Percentiles rank a stretch among this genome's conserved stretches.
Conservation (phyloP, 306 rosid species). For the Phaseolus lunatus region DNA sequence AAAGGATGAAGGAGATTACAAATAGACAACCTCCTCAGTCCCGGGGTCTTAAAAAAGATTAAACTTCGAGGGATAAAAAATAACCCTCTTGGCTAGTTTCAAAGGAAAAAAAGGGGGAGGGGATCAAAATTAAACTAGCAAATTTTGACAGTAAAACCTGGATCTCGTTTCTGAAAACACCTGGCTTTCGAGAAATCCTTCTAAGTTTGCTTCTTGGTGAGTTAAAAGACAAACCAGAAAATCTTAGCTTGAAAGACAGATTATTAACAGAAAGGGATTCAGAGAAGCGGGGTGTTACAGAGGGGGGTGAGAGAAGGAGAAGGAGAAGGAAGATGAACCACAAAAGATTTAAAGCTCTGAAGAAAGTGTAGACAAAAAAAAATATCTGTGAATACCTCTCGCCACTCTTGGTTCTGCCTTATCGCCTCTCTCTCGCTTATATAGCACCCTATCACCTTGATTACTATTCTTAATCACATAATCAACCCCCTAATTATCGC, state of each 20-base stretch:
- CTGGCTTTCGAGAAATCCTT: slow-evolving; percentile 79
- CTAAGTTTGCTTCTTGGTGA: slow-evolving; percentile 71
- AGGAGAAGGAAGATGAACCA: background rate
- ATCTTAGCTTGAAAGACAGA: slow-evolving; percentile 87
- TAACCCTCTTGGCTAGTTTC: slow-evolving; percentile 12
- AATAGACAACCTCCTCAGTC: slow-evolving; percentile 80
- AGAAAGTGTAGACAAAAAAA: slow-evolving; percentile 6
- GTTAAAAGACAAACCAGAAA: slow-evolving; percentile 85
- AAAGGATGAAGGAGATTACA: slow-evolving; percentile 63
- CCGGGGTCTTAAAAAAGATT: slow-evolving; percentile 5
- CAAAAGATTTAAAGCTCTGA: background rate
- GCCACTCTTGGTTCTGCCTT: slow-evolving; percentile 59
- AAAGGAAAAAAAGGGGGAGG: background rate
- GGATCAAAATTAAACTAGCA: background rate
- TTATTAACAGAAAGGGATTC: slow-evolving; percentile 99
- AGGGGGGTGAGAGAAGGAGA: slow-evolving; percentile 54
- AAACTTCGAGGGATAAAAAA: slow-evolving; percentile 60
- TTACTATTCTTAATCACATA: slow-evolving; percentile 29
- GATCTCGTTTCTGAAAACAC: slow-evolving; percentile 99
- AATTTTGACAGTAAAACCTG: slow-evolving; percentile 45
- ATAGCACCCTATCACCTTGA: slow-evolving; percentile 45
- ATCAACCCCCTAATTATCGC: slow-evolving; percentile 45
- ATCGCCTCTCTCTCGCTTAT: slow-evolving; percentile 30
- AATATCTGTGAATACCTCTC: slow-evolving; percentile 54
- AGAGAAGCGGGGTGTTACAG: slow-evolving; percentile 90